Conservation (phyloP, 1,139 yeast genomes). For the Yamadazyma sp. region DNA sequence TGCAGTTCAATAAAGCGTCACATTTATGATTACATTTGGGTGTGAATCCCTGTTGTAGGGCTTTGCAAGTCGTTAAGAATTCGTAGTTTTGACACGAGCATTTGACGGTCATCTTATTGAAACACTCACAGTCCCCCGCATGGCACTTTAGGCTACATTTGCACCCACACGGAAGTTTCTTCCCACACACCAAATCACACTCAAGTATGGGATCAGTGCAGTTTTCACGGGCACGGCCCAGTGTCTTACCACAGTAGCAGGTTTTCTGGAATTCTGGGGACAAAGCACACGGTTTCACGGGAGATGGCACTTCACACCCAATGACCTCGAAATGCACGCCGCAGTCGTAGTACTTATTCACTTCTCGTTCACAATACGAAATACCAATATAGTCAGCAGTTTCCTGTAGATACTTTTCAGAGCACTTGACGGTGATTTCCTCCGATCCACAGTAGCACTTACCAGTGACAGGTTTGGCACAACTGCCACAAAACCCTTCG, state of each 20-base stretch:
- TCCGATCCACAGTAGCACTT: conserved; percentile 77
- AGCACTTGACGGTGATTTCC: conserved; percentile 45
- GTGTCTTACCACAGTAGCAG: conserved; percentile 75
- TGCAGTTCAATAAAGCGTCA: conserved; percentile 72
- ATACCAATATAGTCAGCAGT: conserved; percentile 58
- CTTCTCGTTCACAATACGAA: conserved; percentile 54
- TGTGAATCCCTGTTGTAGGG: conserved; percentile 45
- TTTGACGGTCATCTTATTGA: conserved; percentile 38
- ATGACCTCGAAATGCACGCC: conserved; percentile 59
- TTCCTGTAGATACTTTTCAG: conserved; percentile 37
- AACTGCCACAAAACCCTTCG: conserved; percentile 76
- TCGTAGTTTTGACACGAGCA: conserved; percentile 54
- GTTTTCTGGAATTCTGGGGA: conserved; percentile 58
- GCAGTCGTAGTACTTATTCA: conserved; percentile 61
- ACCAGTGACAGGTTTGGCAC: conserved; percentile 40
- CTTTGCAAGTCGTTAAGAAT: conserved; percentile 64
- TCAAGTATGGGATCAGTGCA: conserved; percentile 81
- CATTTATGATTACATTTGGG: conserved; percentile 79
- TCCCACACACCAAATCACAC: conserved; percentile 66
- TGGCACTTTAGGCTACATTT: conserved; percentile 71
- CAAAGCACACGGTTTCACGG: conserved; percentile 54
- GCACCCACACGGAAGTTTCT: conserved; percentile 70
- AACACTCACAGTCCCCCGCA: conserved; percentile 73
- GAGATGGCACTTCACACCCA: conserved; percentile 58
- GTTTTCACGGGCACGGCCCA: conserved; percentile 37